phyloP scores from a whole-genome alignment of 2,329 filamentous ascomycete genomes.

The Alternaria sp. region DNA sequence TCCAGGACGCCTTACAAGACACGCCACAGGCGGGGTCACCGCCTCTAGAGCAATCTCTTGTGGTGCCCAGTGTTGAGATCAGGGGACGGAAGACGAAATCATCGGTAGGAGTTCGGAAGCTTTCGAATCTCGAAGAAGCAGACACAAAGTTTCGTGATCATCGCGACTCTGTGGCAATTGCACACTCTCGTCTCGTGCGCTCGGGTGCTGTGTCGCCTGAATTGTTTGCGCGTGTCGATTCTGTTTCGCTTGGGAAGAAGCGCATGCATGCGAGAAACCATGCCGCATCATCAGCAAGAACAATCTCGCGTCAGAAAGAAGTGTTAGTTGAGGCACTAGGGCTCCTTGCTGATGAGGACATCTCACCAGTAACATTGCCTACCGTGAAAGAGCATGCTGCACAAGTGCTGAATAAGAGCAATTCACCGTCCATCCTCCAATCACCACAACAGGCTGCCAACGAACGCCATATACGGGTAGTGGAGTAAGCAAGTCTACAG shows the following conservation, averaged over 20 bases:
- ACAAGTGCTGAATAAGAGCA: conserved; percentile 19
- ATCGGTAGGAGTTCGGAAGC: conserved; percentile 17
- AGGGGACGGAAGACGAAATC: conserved; percentile 8
- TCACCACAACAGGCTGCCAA: background rate
- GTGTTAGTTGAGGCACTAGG: background rate
- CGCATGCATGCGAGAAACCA: conserved; percentile 36
- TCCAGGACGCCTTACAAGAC: background rate
- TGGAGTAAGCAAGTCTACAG: conserved; percentile 19
- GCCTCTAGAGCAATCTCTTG: conserved; percentile 6
- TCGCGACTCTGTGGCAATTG: conserved; percentile 44
- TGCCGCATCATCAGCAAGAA: conserved; percentile 6
- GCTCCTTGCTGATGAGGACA: conserved; percentile 4
- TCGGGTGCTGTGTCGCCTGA: conserved; percentile 28
- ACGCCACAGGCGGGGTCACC: background rate
- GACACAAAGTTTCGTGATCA: conserved; percentile 42
- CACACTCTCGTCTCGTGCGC: conserved; percentile 35
- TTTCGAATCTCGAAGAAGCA: conserved; percentile 42
- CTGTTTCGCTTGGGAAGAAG: conserved; percentile 35
- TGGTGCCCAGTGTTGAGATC: conserved; percentile 16
- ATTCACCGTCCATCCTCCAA: conserved; percentile 17
- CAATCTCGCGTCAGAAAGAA: background rate
- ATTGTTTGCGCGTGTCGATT: conserved; percentile 33
- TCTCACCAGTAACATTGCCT: conserved; percentile 2
- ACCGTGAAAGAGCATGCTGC: conserved; percentile 18
- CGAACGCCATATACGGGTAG: conserved; percentile 27